phyloP scores from a whole-genome alignment of 2,329 filamentous ascomycete species.

The Claviceps cyperi region DNA sequence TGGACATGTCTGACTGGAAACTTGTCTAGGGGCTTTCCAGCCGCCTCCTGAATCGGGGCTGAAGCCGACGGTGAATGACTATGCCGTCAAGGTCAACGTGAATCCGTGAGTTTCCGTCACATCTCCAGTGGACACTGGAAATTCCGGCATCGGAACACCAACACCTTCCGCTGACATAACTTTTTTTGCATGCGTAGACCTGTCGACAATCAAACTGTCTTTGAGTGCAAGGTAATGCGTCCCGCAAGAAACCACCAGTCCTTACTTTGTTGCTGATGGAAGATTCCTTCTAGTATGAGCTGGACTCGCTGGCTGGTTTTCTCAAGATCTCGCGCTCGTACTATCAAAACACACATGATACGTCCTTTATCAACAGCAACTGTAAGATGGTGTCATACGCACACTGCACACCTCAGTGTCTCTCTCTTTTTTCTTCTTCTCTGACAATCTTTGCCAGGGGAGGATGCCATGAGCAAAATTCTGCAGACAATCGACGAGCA shows the following conservation, averaged over 20 bases:
- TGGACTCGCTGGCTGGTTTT: slow-evolving; percentile 78
- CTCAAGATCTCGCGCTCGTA: slow-evolving; percentile 70
- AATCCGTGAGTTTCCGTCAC: slow-evolving; percentile 10
- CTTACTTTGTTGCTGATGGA: background rate
- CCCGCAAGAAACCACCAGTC: background rate
- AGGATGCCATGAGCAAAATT: slow-evolving; percentile 29
- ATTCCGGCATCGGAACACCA: background rate
- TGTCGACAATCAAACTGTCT: slow-evolving; percentile 13
- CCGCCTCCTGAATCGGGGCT: slow-evolving; percentile 59
- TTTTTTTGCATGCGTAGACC: slow-evolving; percentile 6
- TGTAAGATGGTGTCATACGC: slow-evolving; percentile 7
- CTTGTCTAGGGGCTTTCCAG: slow-evolving; percentile 58
- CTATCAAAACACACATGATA: slow-evolving; percentile 53
- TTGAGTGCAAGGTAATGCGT: slow-evolving; percentile 14
- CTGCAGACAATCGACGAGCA: slow-evolving; percentile 13
- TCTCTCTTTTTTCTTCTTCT: background rate
- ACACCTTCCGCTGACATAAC: background rate
- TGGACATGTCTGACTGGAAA: background rate
- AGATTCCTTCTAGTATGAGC: slow-evolving; percentile 48
- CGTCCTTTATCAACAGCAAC: slow-evolving; percentile 42
- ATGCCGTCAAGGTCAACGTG: slow-evolving; percentile 10
- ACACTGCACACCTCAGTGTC: too few species aligned
- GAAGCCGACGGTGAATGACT: slow-evolving; percentile 12
- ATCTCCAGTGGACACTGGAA: background rate
- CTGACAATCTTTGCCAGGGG: slow-evolving; percentile 43